A percentile compares a stretch with the other conserved stretches of the same genome.
phyloP scores from a whole-genome alignment of 495 filamentous ascomycete genomes.

The Xylaria grammica region DNA sequence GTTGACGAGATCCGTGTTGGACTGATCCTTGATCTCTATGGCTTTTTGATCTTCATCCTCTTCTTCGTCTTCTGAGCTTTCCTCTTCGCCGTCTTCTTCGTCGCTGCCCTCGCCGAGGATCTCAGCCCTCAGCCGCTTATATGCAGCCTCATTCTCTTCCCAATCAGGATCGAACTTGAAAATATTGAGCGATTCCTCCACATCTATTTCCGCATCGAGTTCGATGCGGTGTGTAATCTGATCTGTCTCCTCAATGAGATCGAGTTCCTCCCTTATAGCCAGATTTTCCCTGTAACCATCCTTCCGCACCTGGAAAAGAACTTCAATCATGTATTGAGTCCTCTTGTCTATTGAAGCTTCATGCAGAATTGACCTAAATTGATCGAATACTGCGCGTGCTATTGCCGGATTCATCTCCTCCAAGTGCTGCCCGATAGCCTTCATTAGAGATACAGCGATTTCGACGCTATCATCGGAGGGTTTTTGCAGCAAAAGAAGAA shows the following conservation, averaged over 20 bases:
- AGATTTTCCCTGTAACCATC: constrained; percentile 96
- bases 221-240: constrained; percentile 87
- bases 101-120: constrained; percentile 92
- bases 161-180: constrained; percentile 93
- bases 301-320: constrained; percentile 94
- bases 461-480: constrained; percentile 98
- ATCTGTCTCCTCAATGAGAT: constrained; percentile 95
- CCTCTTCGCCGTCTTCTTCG: constrained; percentile 71
- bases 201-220: constrained; percentile 80
- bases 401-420: constrained; percentile 92
- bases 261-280: constrained; percentile 87
- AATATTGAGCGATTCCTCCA: constrained; percentile 85
- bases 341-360: constrained; percentile 96
- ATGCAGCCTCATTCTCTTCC: constrained; percentile 89
- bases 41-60: constrained; percentile 70
- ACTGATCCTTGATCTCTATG: constrained; percentile 97
- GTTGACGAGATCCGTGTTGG: constrained; percentile 92
- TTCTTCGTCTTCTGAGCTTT: constrained; percentile 81
- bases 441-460: constrained; percentile 89
- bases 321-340: constrained; percentile 98
- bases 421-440: constrained; percentile 89
- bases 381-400: constrained; percentile 88
- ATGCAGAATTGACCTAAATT: constrained; percentile 92
- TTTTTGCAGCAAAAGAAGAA: constrained; percentile 86
- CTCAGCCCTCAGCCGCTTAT: constrained; percentile 86